Evolutionary conservation across 164 flowering plant species (phyloP).

Genomic region (Saururus chinensis): DNA sequence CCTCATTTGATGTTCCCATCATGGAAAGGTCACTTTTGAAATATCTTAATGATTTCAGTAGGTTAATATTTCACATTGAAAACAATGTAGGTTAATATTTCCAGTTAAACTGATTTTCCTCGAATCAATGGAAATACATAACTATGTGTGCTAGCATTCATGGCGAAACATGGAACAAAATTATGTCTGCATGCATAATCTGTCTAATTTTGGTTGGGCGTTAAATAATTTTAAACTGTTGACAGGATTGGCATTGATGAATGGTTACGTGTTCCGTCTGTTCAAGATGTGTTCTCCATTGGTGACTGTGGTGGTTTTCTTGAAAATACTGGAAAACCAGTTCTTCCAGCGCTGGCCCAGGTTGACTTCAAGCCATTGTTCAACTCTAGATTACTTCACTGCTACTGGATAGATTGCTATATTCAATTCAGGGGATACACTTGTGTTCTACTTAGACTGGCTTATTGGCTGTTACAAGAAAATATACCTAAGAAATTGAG

Average conservation of each 20-base stretch:
- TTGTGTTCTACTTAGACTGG: not conserved
- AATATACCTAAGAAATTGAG: too few relatives aligned
- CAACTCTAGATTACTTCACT: not conserved
- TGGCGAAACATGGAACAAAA: not conserved
- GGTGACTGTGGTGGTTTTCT: conserved; percentile 95
- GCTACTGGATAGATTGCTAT: not conserved
- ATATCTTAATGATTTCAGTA: too few relatives aligned
- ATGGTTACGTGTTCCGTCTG: conserved; percentile 75
- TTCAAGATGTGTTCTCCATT: conserved; percentile 80
- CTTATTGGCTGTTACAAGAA: not conserved
- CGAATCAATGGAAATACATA: too few relatives aligned
- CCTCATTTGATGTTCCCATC: too few relatives aligned
- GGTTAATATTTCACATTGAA: too few relatives aligned
- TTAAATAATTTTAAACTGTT: not conserved
- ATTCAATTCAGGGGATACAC: not conserved
- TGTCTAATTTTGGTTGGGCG: not conserved
- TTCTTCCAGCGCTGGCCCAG: conserved; percentile 94
- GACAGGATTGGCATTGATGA: conserved; percentile 78
- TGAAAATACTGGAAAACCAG: conserved; percentile 57
- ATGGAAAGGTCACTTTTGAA: too few relatives aligned
- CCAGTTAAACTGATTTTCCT: too few relatives aligned
- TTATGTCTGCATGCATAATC: not conserved
- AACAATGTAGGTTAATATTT: too few relatives aligned
- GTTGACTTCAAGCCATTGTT: conserved; percentile 13
- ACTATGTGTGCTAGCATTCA: not conserved